Base-by-base conservation (phyloP, 441 rosid species). In the Pelargonium cotyledonis region DNA sequence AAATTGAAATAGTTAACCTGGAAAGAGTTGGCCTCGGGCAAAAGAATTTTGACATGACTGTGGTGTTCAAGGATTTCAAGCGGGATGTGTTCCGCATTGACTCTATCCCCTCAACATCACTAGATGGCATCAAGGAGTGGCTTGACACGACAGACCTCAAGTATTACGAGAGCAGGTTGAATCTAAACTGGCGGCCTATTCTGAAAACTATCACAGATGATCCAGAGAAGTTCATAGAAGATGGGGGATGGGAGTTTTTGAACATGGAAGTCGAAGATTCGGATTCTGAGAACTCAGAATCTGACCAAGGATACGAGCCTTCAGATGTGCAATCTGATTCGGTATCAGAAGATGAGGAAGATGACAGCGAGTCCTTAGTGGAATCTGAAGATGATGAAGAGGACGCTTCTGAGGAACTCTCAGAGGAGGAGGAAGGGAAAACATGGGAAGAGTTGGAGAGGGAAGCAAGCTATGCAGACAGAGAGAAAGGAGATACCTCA, bases 381-480 rank as follows among this genome's bases (percentile, higher is more conserved):
- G 97, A 90, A 70, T 90, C 98, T 0, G 96, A 90, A 44, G 97
- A 89, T 5, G 97, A 86, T 16, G 96, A 87, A 18, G 94, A 78
- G n/a, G 77, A 81, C 41, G 83, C 84, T 63, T 75, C 88, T 0
- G 95, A 81, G 70, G 85, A 76, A 74, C 92, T 87, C 29, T 83
- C 89, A 0, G 98, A 90, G 79, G 98, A 90, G 73, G 98, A 93
- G 76, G 86, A 88, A 66, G 98, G 98, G 5, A 89, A 84, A 85
- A 90, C 97, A 41, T 93, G 98, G 98, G 98, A 89, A 31, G 98
- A 93, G 80, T 82, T 90, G 66, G 97, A 90, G 80, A 88, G 96
- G 76, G 97, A 93, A 80, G 97, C 98, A 35, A 89, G 86, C 71
- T 83, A 89, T 76, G 97, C 96, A 12, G 97, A 93, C 70, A 86